These are phyloP conservation scores for Rhizoclosmatium globosum DNA, from an alignment of 192 early-diverging fungal genomes.

Conservation along the genomic window DNA sequence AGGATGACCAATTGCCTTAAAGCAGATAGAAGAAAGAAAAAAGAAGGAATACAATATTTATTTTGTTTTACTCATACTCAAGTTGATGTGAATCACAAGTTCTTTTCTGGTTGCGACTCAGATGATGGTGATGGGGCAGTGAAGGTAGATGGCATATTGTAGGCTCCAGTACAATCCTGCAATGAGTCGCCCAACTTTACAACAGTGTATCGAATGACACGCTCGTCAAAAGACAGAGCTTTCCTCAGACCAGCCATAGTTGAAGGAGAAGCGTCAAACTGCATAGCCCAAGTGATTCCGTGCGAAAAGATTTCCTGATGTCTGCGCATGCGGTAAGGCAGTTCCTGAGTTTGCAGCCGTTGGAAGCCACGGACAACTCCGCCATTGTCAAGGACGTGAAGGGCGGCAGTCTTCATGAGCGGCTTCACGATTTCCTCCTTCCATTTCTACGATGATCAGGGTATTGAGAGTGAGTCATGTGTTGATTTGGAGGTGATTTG, in stretches of 20 bases:
- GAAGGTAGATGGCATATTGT: constrained; percentile 1
- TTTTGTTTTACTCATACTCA: no score
- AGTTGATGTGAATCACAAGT: no score
- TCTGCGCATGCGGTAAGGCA: constrained; percentile 89
- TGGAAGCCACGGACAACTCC: constrained; percentile 89
- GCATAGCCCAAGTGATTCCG: constrained; percentile 49
- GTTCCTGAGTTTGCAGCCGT: constrained; percentile 56
- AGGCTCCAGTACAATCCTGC: constrained; percentile 34
- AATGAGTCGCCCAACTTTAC: constrained; percentile 58
- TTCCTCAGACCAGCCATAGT: constrained; percentile 44
- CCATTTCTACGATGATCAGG: not conserved
- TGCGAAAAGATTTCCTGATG: constrained; percentile 73
- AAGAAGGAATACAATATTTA: no score
- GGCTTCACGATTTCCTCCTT: constrained; percentile 40
- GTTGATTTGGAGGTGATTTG: not conserved
- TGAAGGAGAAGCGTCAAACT: constrained; percentile 52
- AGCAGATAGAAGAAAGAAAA: no score
- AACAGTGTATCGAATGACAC: constrained; percentile 57
- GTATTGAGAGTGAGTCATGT: not conserved
- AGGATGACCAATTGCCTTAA: no score
- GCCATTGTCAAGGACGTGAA: constrained; percentile 79
- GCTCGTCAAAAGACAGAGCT: constrained; percentile 51
- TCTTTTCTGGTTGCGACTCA: no score
- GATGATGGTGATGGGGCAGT: no score
- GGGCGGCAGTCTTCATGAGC: constrained; percentile 78